These are phyloP conservation scores for Zanthoxylum bungeanum DNA, from an alignment of 345 rosid species.

Conservation along the genomic window DNA sequence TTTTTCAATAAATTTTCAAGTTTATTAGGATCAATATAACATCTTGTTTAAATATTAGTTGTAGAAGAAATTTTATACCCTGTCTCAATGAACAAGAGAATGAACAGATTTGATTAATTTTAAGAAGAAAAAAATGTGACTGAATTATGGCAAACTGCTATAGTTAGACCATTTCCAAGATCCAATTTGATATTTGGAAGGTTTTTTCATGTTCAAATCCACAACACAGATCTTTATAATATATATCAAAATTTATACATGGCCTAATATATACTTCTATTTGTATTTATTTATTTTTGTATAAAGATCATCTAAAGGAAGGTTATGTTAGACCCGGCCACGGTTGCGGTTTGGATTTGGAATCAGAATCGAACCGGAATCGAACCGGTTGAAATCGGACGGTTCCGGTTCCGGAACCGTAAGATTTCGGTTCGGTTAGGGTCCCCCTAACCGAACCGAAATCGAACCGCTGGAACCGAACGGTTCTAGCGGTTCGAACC, in stretches of 20 bases:
- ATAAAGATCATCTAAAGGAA: too few species aligned
- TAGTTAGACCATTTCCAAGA: neutral
- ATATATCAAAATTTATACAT: neutral
- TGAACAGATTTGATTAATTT: neutral
- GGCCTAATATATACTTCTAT: neutral
- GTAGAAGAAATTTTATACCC: neutral
- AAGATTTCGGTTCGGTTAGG: too few species aligned
- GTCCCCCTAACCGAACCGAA: too few species aligned
- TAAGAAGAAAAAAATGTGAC: neutral
- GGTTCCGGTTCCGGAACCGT: too few species aligned
- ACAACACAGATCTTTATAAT: neutral
- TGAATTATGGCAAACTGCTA: neutral
- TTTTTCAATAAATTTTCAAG: too few species aligned
- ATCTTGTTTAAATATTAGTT: neutral
- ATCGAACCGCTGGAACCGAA: too few species aligned
- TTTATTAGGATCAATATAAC: neutral
- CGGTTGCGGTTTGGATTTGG: too few species aligned
- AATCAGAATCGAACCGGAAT: too few species aligned
- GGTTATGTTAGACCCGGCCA: too few species aligned
- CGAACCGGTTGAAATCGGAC: too few species aligned
- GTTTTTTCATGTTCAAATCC: slow-evolving; percentile 4
- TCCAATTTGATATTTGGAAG: slow-evolving; percentile 11
- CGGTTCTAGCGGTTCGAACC: too few species aligned
- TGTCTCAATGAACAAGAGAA: neutral
- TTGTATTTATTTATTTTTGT: too few species aligned